A percentile compares a stretch with the other conserved stretches of the same genome.
These are phyloP conservation scores for Boletus rubroflammeus DNA, from an alignment of 768 basidiomycete species.

Conservation along the genomic window DNA sequence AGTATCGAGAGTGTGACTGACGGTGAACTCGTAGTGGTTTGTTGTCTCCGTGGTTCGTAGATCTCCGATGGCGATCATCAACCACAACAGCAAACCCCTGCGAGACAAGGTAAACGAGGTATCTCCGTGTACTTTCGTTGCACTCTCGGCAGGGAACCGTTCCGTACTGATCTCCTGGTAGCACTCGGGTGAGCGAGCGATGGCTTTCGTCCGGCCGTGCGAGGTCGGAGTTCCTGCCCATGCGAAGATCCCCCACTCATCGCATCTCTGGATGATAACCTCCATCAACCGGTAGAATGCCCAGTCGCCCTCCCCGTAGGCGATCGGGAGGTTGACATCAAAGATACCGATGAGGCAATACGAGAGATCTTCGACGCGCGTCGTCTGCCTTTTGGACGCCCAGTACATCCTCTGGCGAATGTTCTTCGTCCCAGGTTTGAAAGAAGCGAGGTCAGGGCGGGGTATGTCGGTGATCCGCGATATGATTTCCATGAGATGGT, in stretches of 20 bases:
- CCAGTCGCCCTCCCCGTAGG: constrained; percentile 17
- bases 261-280: constrained; percentile 19
- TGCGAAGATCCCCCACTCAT: constrained; percentile 24
- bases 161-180: constrained; percentile 9
- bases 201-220: constrained; percentile 7
- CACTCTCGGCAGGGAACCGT: constrained; percentile 3
- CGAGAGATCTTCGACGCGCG: constrained; percentile 22
- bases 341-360: constrained; percentile 28
- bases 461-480: constrained; percentile 11
- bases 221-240: constrained; percentile 20
- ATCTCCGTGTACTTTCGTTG: constrained; percentile 12
- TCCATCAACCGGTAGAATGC: constrained; percentile 28
- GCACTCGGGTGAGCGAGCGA: constrained; percentile 16
- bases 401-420: constrained; percentile 17
- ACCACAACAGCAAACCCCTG: constrained; percentile 11
- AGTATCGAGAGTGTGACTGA: background rate
- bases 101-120: constrained; percentile 12
- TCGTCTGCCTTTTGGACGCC: constrained; percentile 26
- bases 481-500: background rate
- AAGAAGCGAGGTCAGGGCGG: constrained; percentile 2
- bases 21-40: background rate
- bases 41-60: background rate
- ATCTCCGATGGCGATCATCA: constrained; percentile 12
- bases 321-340: constrained; percentile 18
- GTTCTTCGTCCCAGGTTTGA: constrained; percentile 10